phyloP scores from a whole-genome alignment of 257 asterid genomes.

The Pogostemon cablin region DNA sequence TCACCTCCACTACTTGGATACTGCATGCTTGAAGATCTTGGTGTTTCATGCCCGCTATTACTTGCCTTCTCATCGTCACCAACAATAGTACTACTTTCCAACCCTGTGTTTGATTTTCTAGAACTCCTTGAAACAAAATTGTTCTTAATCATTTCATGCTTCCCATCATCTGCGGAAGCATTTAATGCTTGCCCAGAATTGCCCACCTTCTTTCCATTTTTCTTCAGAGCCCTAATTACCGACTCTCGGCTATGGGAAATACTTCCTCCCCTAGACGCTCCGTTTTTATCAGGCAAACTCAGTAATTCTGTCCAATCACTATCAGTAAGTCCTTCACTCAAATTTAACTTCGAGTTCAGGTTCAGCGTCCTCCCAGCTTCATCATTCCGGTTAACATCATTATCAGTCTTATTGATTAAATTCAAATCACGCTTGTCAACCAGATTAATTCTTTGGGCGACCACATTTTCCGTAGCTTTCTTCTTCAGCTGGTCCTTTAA shows the following conservation, averaged over 20 bases:
- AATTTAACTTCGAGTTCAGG: conserved; percentile 44
- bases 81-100: conserved; percentile 48
- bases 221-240: conserved; percentile 45
- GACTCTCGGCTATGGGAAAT: conserved; percentile 42
- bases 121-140: conserved; percentile 50
- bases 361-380: conserved; percentile 42
- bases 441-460: conserved; percentile 28
- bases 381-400: conserved; percentile 45
- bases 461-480: conserved; percentile 50
- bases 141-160: conserved; percentile 46
- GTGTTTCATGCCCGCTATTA: conserved; percentile 44
- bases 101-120: conserved; percentile 47
- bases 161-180: conserved; percentile 41
- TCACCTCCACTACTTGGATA: conserved; percentile 51
- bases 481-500: conserved; percentile 81
- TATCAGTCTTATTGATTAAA: conserved; percentile 42
- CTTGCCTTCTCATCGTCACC: conserved; percentile 50
- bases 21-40: conserved; percentile 49
- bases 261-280: conserved; percentile 35
- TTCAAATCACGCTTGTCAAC: conserved; percentile 41
- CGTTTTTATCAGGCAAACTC: conserved; percentile 66
- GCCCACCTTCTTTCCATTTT: conserved; percentile 51
- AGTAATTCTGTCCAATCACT: conserved; percentile 94
- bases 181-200: conserved; percentile 48
- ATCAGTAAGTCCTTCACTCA: conserved; percentile 57